These are phyloP conservation scores for Kuraishia ogatae DNA, from an alignment of 805 yeast species.

Conservation along the genomic window DNA sequence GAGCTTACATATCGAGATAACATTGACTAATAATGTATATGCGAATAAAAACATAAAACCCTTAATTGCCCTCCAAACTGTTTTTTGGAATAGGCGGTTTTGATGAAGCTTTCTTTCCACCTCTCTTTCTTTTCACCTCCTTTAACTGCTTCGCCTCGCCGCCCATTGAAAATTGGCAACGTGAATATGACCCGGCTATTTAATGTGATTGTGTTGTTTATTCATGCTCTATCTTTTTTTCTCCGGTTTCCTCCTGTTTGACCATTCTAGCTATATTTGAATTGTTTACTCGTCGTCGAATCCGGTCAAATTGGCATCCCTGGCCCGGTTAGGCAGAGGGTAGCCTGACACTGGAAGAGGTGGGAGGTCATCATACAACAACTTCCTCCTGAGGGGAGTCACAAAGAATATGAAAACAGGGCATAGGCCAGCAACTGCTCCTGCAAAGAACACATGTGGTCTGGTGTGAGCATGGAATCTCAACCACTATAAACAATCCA, in stretches of 20 bases:
- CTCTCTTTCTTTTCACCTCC: neutral
- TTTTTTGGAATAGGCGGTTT: neutral
- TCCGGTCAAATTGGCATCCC: slow-evolving; percentile 41
- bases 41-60: slow-evolving; percentile 1
- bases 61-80: neutral
- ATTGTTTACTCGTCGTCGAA: slow-evolving; percentile 35
- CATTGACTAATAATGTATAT: neutral
- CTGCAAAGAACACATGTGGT: slow-evolving; percentile 66
- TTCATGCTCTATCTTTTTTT: neutral
- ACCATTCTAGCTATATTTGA: neutral
- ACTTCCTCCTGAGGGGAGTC: slow-evolving; percentile 65
- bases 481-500: slow-evolving; percentile 38
- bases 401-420: slow-evolving; percentile 52
- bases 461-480: slow-evolving; percentile 70
- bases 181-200: neutral
- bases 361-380: slow-evolving; percentile 53
- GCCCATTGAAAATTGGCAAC: neutral
- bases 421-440: slow-evolving; percentile 55
- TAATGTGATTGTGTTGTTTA: neutral
- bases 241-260: neutral
- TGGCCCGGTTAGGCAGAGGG: slow-evolving; percentile 46
- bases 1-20: neutral
- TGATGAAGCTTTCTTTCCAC: neutral
- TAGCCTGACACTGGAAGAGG: slow-evolving; percentile 53
- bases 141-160: too few species aligned